A percentile compares a stretch with the other conserved stretches of the same genome.
Evolutionary conservation across 441 rosid species (phyloP).

Genomic region (Metrosideros polymorpha): DNA sequence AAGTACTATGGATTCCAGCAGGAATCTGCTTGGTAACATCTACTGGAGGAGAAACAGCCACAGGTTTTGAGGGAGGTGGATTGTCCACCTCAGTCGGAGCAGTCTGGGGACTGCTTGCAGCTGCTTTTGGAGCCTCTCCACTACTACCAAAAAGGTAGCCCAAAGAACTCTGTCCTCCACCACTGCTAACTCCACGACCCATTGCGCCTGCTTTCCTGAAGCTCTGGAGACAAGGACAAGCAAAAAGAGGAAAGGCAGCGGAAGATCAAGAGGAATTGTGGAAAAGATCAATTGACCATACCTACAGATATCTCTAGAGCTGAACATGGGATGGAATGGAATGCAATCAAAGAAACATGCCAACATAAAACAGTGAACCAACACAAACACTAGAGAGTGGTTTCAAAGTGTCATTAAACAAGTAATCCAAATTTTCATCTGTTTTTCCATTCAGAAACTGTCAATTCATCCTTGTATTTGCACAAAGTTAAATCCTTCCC

Average conservation of each 20-base stretch:
- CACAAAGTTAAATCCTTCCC: neutral
- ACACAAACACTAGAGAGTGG: neutral
- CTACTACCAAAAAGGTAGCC: conserved; percentile 17
- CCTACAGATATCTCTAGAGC: neutral
- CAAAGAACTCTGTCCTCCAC: conserved; percentile 22
- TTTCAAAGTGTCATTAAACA: neutral
- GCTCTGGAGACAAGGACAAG: neutral
- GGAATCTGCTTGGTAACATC: conserved; percentile 24
- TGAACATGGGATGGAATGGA: neutral
- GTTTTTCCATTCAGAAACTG: neutral
- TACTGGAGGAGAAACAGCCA: conserved; percentile 34
- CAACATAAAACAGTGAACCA: neutral
- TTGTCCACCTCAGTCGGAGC: conserved; percentile 24
- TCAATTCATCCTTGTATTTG: neutral
- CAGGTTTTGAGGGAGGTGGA: conserved; percentile 29
- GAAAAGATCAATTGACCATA: neutral
- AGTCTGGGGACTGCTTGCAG: conserved; percentile 17
- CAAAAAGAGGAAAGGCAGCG: neutral
- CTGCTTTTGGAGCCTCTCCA: conserved; percentile 28
- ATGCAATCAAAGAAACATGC: neutral
- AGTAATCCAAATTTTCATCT: neutral
- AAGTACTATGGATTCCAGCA: conserved; percentile 67
- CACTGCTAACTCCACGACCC: conserved; percentile 20
- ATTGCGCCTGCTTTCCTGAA: neutral
- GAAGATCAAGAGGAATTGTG: neutral